Percentiles rank a stretch among this genome's conserved stretches.
These are phyloP conservation scores for Monarda citriodora DNA, from an alignment of 305 asterid genomes.

Conservation along the genomic window DNA sequence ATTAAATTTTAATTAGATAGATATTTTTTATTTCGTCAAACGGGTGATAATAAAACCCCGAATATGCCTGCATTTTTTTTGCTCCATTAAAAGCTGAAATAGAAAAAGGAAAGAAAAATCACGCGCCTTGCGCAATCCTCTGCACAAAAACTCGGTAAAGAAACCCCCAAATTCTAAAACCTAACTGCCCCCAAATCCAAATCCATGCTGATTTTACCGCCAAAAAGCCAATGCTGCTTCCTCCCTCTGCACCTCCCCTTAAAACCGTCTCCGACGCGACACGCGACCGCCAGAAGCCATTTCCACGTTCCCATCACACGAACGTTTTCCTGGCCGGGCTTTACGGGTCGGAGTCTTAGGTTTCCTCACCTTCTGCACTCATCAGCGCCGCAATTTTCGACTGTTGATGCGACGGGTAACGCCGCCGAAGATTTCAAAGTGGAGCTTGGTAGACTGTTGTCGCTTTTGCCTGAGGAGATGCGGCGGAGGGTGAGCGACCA, in stretches of 20 bases:
- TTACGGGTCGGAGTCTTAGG: slow-evolving; percentile 19
- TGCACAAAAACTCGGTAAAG: slow-evolving; percentile 19
- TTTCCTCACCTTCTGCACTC: slow-evolving; percentile 26
- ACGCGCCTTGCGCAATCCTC: background rate
- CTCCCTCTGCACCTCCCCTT: slow-evolving; percentile 31
- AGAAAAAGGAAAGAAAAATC: background rate
- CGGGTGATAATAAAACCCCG: background rate
- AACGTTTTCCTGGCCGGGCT: slow-evolving; percentile 15
- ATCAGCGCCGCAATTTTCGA: slow-evolving; percentile 19
- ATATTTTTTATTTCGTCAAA: no score
- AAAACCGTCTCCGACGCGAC: slow-evolving; percentile 13
- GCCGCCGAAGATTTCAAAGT: slow-evolving; percentile 56
- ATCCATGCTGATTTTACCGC: slow-evolving; percentile 50
- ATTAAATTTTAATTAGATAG: no score
- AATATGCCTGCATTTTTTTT: no score
- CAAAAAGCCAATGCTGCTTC: slow-evolving; percentile 52
- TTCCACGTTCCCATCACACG: slow-evolving; percentile 12
- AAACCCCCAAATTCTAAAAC: slow-evolving; percentile 24
- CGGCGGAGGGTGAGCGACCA: slow-evolving; percentile 69
- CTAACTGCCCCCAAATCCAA: slow-evolving; percentile 8
- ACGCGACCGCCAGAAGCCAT: slow-evolving; percentile 15
- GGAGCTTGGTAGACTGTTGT: slow-evolving; percentile 68
- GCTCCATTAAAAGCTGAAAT: no score
- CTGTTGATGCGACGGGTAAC: slow-evolving; percentile 23
- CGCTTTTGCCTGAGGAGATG: slow-evolving; percentile 87